Base-by-base conservation (phyloP, 2,329 filamentous ascomycete species). In the Davidsoniella neocaledoniae region DNA sequence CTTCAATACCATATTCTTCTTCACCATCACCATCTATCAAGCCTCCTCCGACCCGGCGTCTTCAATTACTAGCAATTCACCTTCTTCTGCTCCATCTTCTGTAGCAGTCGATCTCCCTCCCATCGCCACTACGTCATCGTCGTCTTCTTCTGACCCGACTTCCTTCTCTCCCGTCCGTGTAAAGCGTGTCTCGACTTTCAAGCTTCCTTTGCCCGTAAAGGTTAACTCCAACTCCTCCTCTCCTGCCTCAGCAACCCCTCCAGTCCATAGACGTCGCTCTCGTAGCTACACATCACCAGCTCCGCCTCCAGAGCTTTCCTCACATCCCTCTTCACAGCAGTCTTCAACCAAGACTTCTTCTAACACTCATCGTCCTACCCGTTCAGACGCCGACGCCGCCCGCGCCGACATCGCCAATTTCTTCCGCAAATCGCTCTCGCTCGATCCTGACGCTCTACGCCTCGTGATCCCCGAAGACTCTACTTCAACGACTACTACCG, bases 371-470 rank as follows among this genome's bases (percentile, higher is more conserved):
- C 46, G 40, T 19, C 17, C 46, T 12, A 44, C 46, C 41, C 43
- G 33, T 14, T 49, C 51, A 19, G 48, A 45, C 21, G 38, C 45
- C 46, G 51, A 50, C 47, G 29, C 47, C 29, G 6, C 8, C 36
- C 42, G 46, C 21, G 38, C 48, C 37, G 48, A 50, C 9, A 46
- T 50, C 21, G 33, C 36, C 29, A 44, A 44, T 12, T 50, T 50
- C 33, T 42, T 50, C 29, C 48, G 48, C 41, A 48, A 48, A 41
- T 50, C 41, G 12, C 41, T 49, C 21, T 17, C 29, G n/a, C 25
- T 66, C 66, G 16, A 60, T 74, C 21, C 67, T 74, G 19, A 68
- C 66, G 69, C 8, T 81, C 80, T 49, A 14, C 40, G 36, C 17
- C 47, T 49, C 47, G 47, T 49, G 40, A 49, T 49, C 47, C 47